Evolutionary conservation across 2,329 filamentous ascomycete species (phyloP).

Genomic region (Fusarium humuli): DNA sequence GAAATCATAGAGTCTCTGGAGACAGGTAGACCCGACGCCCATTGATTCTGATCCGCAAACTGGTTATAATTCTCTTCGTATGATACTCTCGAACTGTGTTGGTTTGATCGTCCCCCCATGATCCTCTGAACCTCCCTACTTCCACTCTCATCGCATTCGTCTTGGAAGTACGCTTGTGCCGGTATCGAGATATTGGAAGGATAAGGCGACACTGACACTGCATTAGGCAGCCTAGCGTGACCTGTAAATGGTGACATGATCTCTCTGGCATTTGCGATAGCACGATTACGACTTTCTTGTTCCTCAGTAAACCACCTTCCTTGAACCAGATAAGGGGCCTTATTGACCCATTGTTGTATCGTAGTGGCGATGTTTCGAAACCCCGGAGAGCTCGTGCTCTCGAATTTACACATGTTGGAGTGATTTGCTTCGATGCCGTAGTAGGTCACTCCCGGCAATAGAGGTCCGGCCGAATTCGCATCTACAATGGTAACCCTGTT

Average conservation of each 20-base stretch:
- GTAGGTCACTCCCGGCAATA: conserved; percentile 75
- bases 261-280: conserved; percentile 60
- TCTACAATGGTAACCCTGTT: conserved; percentile 72
- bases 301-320: conserved; percentile 71
- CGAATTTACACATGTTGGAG: conserved; percentile 78
- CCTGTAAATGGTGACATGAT: conserved; percentile 51
- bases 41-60: conserved; percentile 4
- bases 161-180: conserved; percentile 14
- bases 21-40: conserved; percentile 32
- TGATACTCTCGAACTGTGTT: conserved; percentile 2
- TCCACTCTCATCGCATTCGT: conserved; percentile 6
- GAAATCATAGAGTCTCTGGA: conserved; percentile 31
- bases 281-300: conserved; percentile 60
- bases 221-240: neutral
- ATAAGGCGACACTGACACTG: conserved; percentile 30
- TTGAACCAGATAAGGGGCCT: conserved; percentile 65
- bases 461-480: conserved; percentile 74
- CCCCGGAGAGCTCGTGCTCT: conserved; percentile 71
- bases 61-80: neutral
- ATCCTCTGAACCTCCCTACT: neutral
- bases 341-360: conserved; percentile 63
- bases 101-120: conserved; percentile 1
- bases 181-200: conserved; percentile 37
- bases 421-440: conserved; percentile 82
- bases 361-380: conserved; percentile 66